These are phyloP conservation scores for Candida namnaoensis DNA, from an alignment of 805 yeast genomes.

Conservation along the genomic window DNA sequence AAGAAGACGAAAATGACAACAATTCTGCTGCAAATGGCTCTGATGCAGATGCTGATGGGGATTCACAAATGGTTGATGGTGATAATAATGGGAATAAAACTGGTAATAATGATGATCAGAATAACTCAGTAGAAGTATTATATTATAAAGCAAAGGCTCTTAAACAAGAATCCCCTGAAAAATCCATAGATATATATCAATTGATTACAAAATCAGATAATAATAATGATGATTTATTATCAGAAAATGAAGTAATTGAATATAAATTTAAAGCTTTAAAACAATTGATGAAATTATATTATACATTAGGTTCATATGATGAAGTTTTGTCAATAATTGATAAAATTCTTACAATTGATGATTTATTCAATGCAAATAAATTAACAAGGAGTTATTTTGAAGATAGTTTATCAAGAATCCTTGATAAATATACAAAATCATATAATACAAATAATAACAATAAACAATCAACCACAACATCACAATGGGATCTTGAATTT, in stretches of 20 bases:
- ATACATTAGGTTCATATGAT: conserved; percentile 8
- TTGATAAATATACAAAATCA: conserved; percentile 21
- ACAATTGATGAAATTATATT: conserved; percentile 14
- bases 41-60: conserved; percentile 10
- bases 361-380: conserved; percentile 8
- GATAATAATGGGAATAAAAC: conserved; percentile 21
- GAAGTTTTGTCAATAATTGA: conserved; percentile 4
- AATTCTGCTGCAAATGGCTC: conserved; percentile 21
- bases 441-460: conserved; percentile 17
- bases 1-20: conserved; percentile 15
- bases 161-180: conserved; percentile 16
- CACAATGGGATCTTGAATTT: conserved; percentile 15
- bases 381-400: conserved; percentile 19
- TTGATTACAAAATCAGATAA: conserved; percentile 21
- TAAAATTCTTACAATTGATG: not conserved
- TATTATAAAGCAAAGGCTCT: conserved; percentile 17
- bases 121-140: conserved; percentile 17
- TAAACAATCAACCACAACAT: too few relatives aligned
- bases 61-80: not conserved
- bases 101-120: conserved; percentile 9
- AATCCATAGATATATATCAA: conserved; percentile 8
- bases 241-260: conserved; percentile 21
- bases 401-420: conserved; percentile 29
- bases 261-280: conserved; percentile 17
- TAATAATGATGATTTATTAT: conserved; percentile 29